Evolutionary conservation across 345 rosid species (phyloP).

Genomic region (Angophora floribunda): DNA sequence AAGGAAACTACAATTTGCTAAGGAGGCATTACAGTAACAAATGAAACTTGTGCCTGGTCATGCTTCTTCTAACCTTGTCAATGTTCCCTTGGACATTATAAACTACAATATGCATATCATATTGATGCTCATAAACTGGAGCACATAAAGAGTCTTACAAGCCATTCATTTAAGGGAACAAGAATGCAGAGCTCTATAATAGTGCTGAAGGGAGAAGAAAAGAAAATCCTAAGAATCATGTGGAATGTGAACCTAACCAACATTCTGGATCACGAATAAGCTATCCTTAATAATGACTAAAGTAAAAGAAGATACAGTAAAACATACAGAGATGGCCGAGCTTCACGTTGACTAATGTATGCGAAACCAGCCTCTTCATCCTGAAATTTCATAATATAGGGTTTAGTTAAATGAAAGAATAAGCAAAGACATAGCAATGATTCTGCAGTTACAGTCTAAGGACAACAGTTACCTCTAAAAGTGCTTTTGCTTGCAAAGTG

Average conservation of each 20-base stretch:
- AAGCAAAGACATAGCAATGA: background rate
- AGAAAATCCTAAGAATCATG: background rate
- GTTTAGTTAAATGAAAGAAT: background rate
- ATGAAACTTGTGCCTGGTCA: background rate
- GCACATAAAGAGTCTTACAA: background rate
- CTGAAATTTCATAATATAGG: slow-evolving; percentile 23
- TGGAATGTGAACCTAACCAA: background rate
- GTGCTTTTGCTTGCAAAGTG: slow-evolving; percentile 57
- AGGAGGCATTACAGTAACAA: background rate
- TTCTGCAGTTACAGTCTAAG: background rate
- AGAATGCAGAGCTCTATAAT: background rate
- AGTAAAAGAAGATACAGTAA: background rate
- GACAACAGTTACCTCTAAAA: slow-evolving; percentile 67
- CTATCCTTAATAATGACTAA: background rate
- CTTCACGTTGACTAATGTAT: slow-evolving; percentile 82
- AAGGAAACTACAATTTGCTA: background rate
- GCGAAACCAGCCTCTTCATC: slow-evolving; percentile 89
- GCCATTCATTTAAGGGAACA: background rate
- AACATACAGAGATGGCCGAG: slow-evolving; percentile 81
- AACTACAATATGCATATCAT: background rate
- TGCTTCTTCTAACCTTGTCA: background rate
- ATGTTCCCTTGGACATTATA: background rate
- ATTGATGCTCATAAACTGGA: background rate
- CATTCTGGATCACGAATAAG: background rate
- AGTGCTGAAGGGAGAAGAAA: background rate